Percentiles rank a stretch among this genome's conserved stretches.
These are phyloP conservation scores for Sporothrix humicola DNA, from an alignment of 2,329 filamentous ascomycete species.

Conservation along the genomic window DNA sequence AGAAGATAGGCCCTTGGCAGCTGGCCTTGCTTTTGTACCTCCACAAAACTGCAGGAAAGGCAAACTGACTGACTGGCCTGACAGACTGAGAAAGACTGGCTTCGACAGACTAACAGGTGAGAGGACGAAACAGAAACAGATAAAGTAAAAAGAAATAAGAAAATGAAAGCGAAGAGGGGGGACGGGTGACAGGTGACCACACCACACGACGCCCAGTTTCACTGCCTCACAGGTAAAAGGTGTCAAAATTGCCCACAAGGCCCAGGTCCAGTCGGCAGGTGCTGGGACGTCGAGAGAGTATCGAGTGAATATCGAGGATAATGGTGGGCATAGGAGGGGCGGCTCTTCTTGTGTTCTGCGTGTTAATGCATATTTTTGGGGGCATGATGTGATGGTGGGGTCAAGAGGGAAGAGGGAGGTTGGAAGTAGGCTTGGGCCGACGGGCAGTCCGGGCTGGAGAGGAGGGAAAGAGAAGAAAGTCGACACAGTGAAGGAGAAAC, in stretches of 20 bases:
- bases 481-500: neutral
- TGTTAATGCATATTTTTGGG: neutral
- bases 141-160: neutral
- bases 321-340: neutral
- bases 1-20: too few species aligned
- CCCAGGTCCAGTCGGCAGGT: constrained; percentile 12
- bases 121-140: neutral
- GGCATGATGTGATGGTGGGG: constrained; percentile 6
- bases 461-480: neutral
- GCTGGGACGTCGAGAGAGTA: neutral
- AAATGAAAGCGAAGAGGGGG: too few species aligned
- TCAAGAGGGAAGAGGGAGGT: neutral
- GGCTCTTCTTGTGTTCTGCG: neutral
- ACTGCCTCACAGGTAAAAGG: too few species aligned
- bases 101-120: neutral
- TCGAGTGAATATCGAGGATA: neutral
- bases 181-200: constrained; percentile 20
- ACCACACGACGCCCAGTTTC: constrained; percentile 26
- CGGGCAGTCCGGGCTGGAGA: constrained; percentile 3
- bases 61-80: neutral
- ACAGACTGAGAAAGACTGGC: neutral
- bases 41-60: neutral
- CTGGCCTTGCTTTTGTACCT: neutral
- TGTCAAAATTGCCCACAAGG: neutral
- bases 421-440: constrained; percentile 3